Evolutionary conservation across 192 early-diverging fungal genomes (phyloP).

Genomic region (Radiomyces spectabilis): DNA sequence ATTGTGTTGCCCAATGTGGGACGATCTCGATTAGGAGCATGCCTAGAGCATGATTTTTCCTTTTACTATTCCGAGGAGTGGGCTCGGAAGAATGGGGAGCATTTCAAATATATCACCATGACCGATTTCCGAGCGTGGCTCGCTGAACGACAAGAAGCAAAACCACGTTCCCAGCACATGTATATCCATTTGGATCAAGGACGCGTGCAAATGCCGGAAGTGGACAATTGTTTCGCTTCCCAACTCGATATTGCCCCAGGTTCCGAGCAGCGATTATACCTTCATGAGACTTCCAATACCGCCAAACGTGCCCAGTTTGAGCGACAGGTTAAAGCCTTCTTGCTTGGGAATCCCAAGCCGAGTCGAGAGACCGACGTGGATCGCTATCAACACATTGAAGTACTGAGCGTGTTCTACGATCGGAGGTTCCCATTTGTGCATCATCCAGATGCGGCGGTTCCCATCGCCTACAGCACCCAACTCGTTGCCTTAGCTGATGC

Average conservation of each 20-base stretch:
- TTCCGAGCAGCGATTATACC: background rate
- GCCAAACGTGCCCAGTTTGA: background rate
- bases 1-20: slow-evolving; percentile 29
- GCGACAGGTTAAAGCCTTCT: background rate
- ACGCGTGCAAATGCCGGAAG: background rate
- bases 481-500: background rate
- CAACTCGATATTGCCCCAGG: background rate
- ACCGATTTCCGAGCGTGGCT: slow-evolving; percentile 16
- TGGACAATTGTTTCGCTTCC: background rate
- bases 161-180: background rate
- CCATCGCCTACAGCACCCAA: slow-evolving; percentile 18
- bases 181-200: background rate
- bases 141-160: slow-evolving; percentile 11
- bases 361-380: too few relatives aligned
- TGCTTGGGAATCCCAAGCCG: background rate
- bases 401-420: slow-evolving; percentile 22
- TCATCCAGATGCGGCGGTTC: background rate
- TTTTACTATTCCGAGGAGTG: slow-evolving; percentile 27
- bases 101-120: slow-evolving; percentile 23
- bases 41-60: slow-evolving; percentile 15
- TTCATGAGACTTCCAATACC: background rate
- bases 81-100: slow-evolving; percentile 6
- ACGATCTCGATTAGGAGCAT: slow-evolving; percentile 19
- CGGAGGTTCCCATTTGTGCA: slow-evolving; percentile 21
- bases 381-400: too few relatives aligned